Evolutionary conservation across 1,139 yeast genomes (phyloP).

Genomic region (Torulaspora pretoriensis): DNA sequence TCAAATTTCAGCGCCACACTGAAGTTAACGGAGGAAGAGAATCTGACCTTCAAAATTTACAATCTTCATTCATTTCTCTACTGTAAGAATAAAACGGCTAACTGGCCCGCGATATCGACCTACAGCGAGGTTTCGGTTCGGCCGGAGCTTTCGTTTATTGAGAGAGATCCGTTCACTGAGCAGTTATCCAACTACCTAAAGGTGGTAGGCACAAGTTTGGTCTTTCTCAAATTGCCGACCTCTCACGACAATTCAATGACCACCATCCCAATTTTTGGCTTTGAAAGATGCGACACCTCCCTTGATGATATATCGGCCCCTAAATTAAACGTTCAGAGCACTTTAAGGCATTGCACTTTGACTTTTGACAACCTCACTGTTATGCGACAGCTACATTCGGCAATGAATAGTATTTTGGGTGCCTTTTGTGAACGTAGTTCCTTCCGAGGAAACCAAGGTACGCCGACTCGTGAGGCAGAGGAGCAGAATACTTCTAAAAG

Average conservation of each 20-base stretch:
- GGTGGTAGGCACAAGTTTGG: constrained; percentile 10
- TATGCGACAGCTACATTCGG: constrained; percentile 19
- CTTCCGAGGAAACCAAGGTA: not conserved
- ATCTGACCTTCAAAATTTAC: constrained; percentile 23
- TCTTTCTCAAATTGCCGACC: constrained; percentile 16
- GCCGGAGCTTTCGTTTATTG: constrained; percentile 15
- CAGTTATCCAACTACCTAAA: constrained; percentile 13
- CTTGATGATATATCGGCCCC: constrained; percentile 20
- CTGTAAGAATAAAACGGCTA: constrained; percentile 12
- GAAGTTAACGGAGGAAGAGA: constrained; percentile 22
- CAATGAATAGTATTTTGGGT: constrained; percentile 7
- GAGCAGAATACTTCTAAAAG: not conserved
- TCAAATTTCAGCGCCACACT: constrained; percentile 27
- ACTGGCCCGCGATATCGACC: constrained; percentile 4
- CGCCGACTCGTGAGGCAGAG: not conserved
- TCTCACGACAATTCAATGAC: constrained; percentile 11
- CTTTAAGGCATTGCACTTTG: constrained; percentile 28
- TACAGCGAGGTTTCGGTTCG: constrained; percentile 6
- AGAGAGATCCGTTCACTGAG: constrained; percentile 15
- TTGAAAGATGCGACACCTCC: constrained; percentile 31
- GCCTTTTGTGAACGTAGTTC: constrained; percentile 1
- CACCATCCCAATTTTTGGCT: constrained; percentile 27
- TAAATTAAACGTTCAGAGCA: constrained; percentile 21
- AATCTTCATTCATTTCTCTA: constrained; percentile 22
- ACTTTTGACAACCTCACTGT: constrained; percentile 27